Percentiles rank a stretch among this genome's conserved stretches.
Evolutionary conservation across 192 early-diverging fungal species (phyloP).

Genomic region (Haplosporangium gracile): DNA sequence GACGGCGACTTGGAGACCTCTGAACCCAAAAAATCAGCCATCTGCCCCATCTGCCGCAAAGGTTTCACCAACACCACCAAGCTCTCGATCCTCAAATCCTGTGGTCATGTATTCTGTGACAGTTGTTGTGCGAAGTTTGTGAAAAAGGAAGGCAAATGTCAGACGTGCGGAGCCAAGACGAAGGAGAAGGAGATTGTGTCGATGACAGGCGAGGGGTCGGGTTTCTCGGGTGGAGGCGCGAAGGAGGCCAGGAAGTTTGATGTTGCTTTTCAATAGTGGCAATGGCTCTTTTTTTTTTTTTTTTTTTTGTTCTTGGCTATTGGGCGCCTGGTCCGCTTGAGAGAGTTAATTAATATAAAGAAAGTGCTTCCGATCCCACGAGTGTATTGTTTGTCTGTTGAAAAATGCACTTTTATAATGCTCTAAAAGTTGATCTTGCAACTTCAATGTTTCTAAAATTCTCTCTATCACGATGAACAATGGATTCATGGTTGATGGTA

Average conservation of each 20-base stretch:
- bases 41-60: constrained; percentile 82
- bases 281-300: constrained; percentile 16
- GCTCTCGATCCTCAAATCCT: constrained; percentile 67
- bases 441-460: not conserved
- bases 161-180: constrained; percentile 73
- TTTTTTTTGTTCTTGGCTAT: constrained; percentile 3
- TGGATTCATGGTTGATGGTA: not conserved
- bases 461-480: not conserved
- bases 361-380: not conserved
- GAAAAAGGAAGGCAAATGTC: constrained; percentile 75
- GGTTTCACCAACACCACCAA: constrained; percentile 79
- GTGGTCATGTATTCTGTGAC: constrained; percentile 83
- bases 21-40: constrained; percentile 44
- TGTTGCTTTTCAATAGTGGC: constrained; percentile 76
- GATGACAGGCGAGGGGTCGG: constrained; percentile 75
- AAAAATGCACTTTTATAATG: not conserved
- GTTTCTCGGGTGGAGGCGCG: constrained; percentile 66
- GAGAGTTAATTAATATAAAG: not conserved
- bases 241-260: constrained; percentile 73
- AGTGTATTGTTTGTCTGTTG: not conserved
- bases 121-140: constrained; percentile 77
- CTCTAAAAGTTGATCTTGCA: not conserved
- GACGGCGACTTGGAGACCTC: constrained; percentile 54
- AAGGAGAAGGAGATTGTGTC: constrained; percentile 78
- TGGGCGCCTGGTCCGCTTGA: too few species aligned